Evolutionary conservation across 208 protist genomes (phyloP).

Genomic region (Acanthamoeba healyi): DNA sequence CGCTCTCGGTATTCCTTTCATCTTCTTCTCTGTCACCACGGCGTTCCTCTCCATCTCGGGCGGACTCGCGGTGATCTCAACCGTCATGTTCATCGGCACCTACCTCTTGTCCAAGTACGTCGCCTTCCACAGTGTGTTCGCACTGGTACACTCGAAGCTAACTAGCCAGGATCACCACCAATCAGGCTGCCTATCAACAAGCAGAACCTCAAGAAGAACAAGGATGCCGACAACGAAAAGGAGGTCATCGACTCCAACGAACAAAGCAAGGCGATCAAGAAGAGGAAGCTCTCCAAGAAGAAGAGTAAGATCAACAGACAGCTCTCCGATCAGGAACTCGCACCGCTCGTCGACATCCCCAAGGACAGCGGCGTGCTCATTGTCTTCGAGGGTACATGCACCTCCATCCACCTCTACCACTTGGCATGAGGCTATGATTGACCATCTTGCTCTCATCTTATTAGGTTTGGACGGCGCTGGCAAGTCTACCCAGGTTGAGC

Average conservation of each 20-base stretch:
- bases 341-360: constrained; percentile 23
- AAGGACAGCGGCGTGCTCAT: constrained; percentile 54
- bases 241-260: background rate
- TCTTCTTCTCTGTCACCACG: constrained; percentile 41
- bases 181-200: constrained; percentile 48
- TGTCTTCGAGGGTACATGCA: constrained; percentile 66
- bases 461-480: constrained; percentile 74
- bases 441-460: background rate
- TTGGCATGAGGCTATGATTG: background rate
- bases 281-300: background rate
- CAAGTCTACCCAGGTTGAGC: constrained; percentile 72
- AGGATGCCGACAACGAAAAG: constrained; percentile 11
- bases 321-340: constrained; percentile 5
- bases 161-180: background rate
- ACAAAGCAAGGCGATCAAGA: constrained; percentile 11
- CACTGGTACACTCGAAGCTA: background rate
- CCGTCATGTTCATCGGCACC: constrained; percentile 60
- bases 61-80: constrained; percentile 20
- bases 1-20: constrained; percentile 56
- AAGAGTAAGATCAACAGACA: background rate
- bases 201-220: constrained; percentile 2
- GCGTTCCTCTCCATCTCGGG: constrained; percentile 61
- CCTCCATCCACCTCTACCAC: background rate
- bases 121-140: background rate
- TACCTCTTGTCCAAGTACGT: constrained; percentile 38